Conservation (phyloP, 495 filamentous ascomycete species). For the Penicillium manginii region DNA sequence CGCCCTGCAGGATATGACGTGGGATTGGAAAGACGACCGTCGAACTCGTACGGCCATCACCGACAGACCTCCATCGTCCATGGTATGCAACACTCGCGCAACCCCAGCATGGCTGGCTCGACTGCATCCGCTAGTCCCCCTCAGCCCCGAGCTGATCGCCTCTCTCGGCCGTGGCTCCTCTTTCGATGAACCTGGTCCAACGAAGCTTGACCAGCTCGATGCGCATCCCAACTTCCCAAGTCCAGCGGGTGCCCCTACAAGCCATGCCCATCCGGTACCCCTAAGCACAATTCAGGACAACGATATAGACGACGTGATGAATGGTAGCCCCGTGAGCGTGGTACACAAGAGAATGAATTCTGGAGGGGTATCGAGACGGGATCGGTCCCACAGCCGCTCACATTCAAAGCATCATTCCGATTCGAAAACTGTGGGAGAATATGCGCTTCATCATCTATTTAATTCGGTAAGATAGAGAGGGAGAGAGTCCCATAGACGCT, state of each 20-base stretch:
- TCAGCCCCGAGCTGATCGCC: slow-evolving; percentile 82
- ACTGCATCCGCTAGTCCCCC: slow-evolving; percentile 74
- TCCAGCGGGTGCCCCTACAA: slow-evolving; percentile 25
- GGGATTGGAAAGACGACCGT: slow-evolving; percentile 69
- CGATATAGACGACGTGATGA: slow-evolving; percentile 30
- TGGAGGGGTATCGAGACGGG: slow-evolving; percentile 67
- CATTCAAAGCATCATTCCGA: slow-evolving; percentile 80
- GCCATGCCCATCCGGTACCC: slow-evolving; percentile 32
- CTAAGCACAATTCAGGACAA: slow-evolving; percentile 48
- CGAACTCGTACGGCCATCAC: slow-evolving; percentile 81
- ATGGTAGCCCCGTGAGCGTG: slow-evolving; percentile 29
- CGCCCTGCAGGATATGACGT: slow-evolving; percentile 54
- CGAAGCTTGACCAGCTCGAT: slow-evolving; percentile 40
- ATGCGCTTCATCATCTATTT: slow-evolving; percentile 94
- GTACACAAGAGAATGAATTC: slow-evolving; percentile 46
- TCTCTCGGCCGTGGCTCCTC: slow-evolving; percentile 54
- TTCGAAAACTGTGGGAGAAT: slow-evolving; percentile 90
- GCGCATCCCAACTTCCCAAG: slow-evolving; percentile 29
- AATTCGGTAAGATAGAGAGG: slow-evolving; percentile 65
- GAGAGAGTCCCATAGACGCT: too few relatives aligned
- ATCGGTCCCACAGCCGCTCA: slow-evolving; percentile 77
- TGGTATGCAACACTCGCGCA: slow-evolving; percentile 91
- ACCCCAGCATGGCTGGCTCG: slow-evolving; percentile 68
- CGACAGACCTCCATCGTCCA: slow-evolving; percentile 94
- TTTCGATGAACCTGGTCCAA: slow-evolving; percentile 30